Conservation (phyloP, 2,329 filamentous ascomycete genomes). For the Xylariaceae sp. region DNA sequence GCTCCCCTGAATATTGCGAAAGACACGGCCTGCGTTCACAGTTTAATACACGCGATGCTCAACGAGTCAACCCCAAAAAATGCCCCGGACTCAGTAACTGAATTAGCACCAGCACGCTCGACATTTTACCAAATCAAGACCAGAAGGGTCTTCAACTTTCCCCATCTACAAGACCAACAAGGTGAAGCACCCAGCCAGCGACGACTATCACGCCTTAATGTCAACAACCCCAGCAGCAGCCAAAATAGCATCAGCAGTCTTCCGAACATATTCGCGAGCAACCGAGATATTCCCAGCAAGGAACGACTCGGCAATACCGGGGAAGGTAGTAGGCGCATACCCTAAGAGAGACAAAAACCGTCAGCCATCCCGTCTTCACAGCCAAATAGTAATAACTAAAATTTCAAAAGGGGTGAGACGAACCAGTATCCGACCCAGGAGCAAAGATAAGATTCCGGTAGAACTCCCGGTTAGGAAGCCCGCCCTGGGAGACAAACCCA, state of each 20-base stretch:
- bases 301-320: slow-evolving; percentile 31
- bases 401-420: slow-evolving; percentile 2
- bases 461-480: slow-evolving; percentile 43
- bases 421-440: slow-evolving; percentile 46
- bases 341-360: slow-evolving; percentile 17
- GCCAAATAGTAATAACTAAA: neutral
- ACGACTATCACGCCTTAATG: slow-evolving; percentile 17
- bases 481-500: slow-evolving; percentile 46
- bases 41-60: no score
- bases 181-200: no score
- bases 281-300: slow-evolving; percentile 26
- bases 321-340: slow-evolving; percentile 33
- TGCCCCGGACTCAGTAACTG: no score
- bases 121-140: no score
- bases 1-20: no score
- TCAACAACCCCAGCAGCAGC: slow-evolving; percentile 29
- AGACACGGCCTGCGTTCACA: no score
- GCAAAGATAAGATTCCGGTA: slow-evolving; percentile 46
- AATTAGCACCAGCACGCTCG: no score
- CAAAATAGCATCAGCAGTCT: slow-evolving; percentile 29
- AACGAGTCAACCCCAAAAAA: no score
- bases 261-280: slow-evolving; percentile 30
- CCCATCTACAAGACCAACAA: no score
- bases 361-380: neutral
- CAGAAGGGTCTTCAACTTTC: no score